These are phyloP conservation scores for Apiospora sp. DNA, from an alignment of 2,329 filamentous ascomycete species.

Conservation along the genomic window DNA sequence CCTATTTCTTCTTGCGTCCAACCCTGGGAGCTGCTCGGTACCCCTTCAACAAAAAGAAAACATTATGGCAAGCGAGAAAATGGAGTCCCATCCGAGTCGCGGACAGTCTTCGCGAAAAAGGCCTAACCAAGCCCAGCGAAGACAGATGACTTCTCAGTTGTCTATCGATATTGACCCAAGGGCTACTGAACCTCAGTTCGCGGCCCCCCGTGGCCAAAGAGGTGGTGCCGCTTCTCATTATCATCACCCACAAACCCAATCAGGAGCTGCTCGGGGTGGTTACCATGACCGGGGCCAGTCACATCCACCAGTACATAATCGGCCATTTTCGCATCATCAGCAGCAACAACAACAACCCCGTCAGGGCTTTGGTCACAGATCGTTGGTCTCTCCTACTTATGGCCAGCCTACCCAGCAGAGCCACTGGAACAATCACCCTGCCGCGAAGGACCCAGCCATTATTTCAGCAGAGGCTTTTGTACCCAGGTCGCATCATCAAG, in stretches of 20 bases:
- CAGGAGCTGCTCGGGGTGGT: conserved; percentile 36
- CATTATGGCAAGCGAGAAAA: background rate
- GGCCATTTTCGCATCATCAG: conserved; percentile 17
- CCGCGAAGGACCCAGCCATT: conserved; percentile 31
- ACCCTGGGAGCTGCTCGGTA: background rate
- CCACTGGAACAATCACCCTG: conserved; percentile 27
- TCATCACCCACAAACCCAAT: conserved; percentile 38
- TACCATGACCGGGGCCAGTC: conserved; percentile 30
- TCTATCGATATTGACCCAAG: conserved; percentile 63
- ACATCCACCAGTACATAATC: conserved; percentile 30
- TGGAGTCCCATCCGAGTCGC: conserved; percentile 10
- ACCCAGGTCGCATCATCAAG: conserved; percentile 35
- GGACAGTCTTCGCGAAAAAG: conserved; percentile 49
- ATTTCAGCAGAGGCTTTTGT: conserved; percentile 37
- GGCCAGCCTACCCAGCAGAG: conserved; percentile 33
- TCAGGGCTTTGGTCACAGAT: conserved; percentile 30
- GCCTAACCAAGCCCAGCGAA: conserved; percentile 68
- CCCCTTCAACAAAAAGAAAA: background rate
- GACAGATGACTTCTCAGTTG: conserved; percentile 68
- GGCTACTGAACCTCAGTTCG: conserved; percentile 32
- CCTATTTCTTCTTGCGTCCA: background rate
- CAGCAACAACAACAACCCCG: conserved; percentile 30
- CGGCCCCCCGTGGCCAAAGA: conserved; percentile 26
- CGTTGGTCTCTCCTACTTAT: conserved; percentile 27
- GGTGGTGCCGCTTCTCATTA: conserved; percentile 34